Conservation (phyloP, 1,139 yeast genomes). For the Yamadazyma atlantica region DNA sequence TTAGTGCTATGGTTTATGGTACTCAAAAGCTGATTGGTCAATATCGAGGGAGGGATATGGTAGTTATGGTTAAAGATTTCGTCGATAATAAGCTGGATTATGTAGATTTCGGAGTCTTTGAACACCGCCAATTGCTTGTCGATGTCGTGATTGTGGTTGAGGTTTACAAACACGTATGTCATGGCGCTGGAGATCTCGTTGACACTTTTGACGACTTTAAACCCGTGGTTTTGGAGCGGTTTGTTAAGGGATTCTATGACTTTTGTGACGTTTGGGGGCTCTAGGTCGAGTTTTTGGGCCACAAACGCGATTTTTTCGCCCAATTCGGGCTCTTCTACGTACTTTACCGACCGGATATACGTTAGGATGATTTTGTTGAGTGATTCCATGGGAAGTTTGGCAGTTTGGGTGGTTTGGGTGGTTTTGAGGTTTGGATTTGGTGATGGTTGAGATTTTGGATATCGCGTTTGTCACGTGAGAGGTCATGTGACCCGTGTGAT, state of each 20-base stretch:
- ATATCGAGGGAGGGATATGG: constrained; percentile 7
- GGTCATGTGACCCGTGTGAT: too few species aligned
- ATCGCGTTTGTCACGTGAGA: too few species aligned
- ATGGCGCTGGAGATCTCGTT: constrained; percentile 37
- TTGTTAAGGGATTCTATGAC: constrained; percentile 32
- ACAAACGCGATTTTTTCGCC: constrained; percentile 16
- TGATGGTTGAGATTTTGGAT: too few species aligned
- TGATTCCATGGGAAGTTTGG: too few species aligned
- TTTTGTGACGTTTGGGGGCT: not conserved
- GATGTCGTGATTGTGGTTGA: constrained; percentile 22
- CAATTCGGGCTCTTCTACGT: constrained; percentile 16
- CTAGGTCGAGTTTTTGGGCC: not conserved
- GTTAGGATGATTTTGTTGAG: constrained; percentile 39
- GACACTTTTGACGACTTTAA: constrained; percentile 41
- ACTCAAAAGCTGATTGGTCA: constrained; percentile 7
- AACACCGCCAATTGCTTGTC: constrained; percentile 42
- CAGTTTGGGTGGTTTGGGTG: too few species aligned
- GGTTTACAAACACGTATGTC: constrained; percentile 44
- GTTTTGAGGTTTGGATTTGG: too few species aligned
- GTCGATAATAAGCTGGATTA: constrained; percentile 51
- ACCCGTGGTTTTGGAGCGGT: constrained; percentile 39
- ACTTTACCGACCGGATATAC: constrained; percentile 38
- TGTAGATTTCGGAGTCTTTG: constrained; percentile 47
- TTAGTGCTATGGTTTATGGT: not conserved
- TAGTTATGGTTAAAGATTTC: constrained; percentile 30